These are phyloP conservation scores for Typha latifolia DNA, from an alignment of 176 grass and related monocot species.

Conservation along the genomic window DNA sequence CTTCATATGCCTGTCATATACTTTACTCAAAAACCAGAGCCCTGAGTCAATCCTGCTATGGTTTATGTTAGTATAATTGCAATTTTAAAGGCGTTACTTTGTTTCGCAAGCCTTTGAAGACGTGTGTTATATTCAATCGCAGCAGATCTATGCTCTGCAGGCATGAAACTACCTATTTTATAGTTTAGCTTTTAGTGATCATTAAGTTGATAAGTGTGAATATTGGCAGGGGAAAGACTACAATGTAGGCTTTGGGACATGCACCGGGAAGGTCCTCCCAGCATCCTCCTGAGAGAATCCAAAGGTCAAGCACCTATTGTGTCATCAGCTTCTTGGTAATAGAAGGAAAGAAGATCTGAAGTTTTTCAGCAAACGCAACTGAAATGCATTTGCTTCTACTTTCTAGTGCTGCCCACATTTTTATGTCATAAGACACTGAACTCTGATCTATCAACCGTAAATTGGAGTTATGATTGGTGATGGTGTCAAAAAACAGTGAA, in stretches of 20 bases:
- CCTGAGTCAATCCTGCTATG: no score
- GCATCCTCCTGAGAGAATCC: slow-evolving; percentile 34
- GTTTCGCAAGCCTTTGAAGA: no score
- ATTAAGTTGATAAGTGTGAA: slow-evolving; percentile 9
- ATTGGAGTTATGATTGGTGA: no score
- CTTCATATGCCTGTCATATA: no score
- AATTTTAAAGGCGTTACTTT: no score
- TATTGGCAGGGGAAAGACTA: slow-evolving; percentile 56
- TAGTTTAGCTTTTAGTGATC: not conserved
- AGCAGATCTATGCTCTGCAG: no score
- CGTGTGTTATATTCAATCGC: no score
- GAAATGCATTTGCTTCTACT: not conserved
- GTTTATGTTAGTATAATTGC: no score
- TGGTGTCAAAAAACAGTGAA: no score
- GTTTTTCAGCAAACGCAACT: not conserved
- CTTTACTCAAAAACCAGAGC: no score
- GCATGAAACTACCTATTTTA: not conserved
- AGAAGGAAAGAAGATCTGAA: not conserved
- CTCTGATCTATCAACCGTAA: not conserved
- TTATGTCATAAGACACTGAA: not conserved
- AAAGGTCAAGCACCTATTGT: not conserved
- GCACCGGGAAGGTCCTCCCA: slow-evolving; percentile 65
- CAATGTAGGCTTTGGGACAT: slow-evolving; percentile 80
- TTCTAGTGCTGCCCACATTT: not conserved
- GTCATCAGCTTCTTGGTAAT: not conserved